Percentiles rank a stretch among this genome's conserved stretches.
Evolutionary conservation across 768 basidiomycete genomes (phyloP).

Genomic region (Lentinula sp.): DNA sequence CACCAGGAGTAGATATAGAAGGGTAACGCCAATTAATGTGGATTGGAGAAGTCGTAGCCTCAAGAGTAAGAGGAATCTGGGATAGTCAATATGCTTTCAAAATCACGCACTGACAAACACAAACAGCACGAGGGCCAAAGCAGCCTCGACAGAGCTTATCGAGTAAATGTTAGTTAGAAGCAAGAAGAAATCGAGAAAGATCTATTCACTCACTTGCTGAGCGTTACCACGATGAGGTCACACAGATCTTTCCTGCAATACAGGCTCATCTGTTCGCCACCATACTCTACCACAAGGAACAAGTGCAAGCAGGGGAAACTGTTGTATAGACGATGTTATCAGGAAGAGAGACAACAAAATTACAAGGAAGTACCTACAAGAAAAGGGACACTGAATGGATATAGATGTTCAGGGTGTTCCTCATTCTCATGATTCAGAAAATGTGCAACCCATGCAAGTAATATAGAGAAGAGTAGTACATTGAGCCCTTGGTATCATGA

Average conservation of each 20-base stretch:
- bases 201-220: constrained; percentile 48
- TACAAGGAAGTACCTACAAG: constrained; percentile 20
- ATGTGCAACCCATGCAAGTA: constrained; percentile 55
- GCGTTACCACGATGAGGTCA: constrained; percentile 56
- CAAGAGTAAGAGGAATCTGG: constrained; percentile 15
- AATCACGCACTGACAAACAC: constrained; percentile 59
- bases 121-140: constrained; percentile 61
- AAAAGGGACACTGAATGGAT: constrained; percentile 32
- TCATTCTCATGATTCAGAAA: constrained; percentile 18
- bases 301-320: constrained; percentile 61
- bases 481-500: constrained; percentile 42
- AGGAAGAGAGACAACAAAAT: not conserved
- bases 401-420: constrained; percentile 12
- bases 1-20: constrained; percentile 67
- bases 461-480: constrained; percentile 50
- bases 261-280: constrained; percentile 26
- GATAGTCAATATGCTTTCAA: constrained; percentile 26
- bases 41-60: not conserved
- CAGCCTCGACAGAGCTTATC: constrained; percentile 59
- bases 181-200: too few species aligned
- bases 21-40: constrained; percentile 32
- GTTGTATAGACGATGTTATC: too few species aligned
- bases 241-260: constrained; percentile 60
- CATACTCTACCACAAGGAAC: constrained; percentile 68
- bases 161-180: too few species aligned